These are phyloP conservation scores for Colletotrichum neosansevieriae DNA, from an alignment of 2,329 filamentous ascomycete species.

Conservation along the genomic window DNA sequence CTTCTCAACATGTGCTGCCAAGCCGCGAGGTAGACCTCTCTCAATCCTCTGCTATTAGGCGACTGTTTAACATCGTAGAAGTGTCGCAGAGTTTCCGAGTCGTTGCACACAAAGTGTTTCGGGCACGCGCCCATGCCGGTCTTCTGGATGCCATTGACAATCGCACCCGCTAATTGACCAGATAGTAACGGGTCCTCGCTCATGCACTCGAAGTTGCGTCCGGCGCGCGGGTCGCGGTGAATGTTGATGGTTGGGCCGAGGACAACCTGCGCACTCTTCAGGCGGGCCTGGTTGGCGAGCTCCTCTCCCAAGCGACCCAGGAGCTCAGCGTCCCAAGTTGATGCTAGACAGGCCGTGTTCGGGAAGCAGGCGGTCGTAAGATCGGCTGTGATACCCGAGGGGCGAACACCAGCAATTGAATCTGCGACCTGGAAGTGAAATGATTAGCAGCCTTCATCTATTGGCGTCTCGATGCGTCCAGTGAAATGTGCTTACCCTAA, in stretches of 20 bases:
- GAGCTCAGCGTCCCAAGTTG: slow-evolving; percentile 41
- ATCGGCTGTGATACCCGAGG: slow-evolving; percentile 33
- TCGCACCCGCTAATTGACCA: slow-evolving; percentile 54
- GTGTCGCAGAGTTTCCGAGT: slow-evolving; percentile 44
- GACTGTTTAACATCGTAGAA: slow-evolving; percentile 39
- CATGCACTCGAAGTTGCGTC: slow-evolving; percentile 58
- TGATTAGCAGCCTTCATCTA: background rate
- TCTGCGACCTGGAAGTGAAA: slow-evolving; percentile 33
- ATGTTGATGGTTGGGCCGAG: slow-evolving; percentile 71
- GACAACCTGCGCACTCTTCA: slow-evolving; percentile 78
- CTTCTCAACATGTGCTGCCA: slow-evolving; percentile 41
- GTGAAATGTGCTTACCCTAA: slow-evolving; percentile 6
- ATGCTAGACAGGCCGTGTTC: slow-evolving; percentile 40
- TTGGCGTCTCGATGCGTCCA: background rate
- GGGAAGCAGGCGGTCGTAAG: slow-evolving; percentile 41
- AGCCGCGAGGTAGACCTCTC: slow-evolving; percentile 42
- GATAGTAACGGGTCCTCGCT: slow-evolving; percentile 58
- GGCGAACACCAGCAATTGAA: slow-evolving; percentile 40
- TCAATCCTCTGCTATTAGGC: slow-evolving; percentile 28
- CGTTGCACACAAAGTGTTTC: slow-evolving; percentile 57
- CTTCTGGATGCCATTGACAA: slow-evolving; percentile 54
- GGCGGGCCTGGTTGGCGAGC: slow-evolving; percentile 41
- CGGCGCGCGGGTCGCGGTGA: slow-evolving; percentile 56
- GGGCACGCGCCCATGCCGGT: slow-evolving; percentile 51
- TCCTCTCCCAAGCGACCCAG: slow-evolving; percentile 36